Percentiles rank a stretch among this genome's conserved stretches.
Evolutionary conservation across 768 basidiomycete genomes (phyloP).

Genomic region (Suillus hirtellus): DNA sequence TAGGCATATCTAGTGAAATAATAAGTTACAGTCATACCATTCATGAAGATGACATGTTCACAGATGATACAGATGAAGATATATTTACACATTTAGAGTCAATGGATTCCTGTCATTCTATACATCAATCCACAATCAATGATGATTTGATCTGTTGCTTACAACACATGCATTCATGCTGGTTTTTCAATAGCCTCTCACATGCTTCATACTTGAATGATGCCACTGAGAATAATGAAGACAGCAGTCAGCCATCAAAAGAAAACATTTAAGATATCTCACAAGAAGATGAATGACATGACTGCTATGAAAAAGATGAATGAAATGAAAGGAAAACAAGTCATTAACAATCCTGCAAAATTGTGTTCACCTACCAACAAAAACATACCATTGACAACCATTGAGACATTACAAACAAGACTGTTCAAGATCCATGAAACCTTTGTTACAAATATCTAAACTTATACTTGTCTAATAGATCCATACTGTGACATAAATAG

Average conservation of each 20-base stretch:
- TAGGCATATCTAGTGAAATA: neutral
- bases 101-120: neutral
- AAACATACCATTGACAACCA: neutral
- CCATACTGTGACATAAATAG: neutral
- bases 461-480: neutral
- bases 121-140: neutral
- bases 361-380: too few relatives aligned
- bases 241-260: neutral
- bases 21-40: constrained; percentile 6
- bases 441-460: neutral
- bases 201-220: too few relatives aligned
- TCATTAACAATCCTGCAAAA: too few relatives aligned
- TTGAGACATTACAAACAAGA: neutral
- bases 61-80: constrained; percentile 9
- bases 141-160: neutral
- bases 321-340: neutral
- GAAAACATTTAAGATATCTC: neutral
- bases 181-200: neutral
- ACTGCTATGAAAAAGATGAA: neutral
- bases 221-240: too few relatives aligned
- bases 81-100: neutral
- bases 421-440: neutral
- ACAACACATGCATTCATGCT: neutral
- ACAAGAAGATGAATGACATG: neutral
- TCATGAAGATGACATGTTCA: constrained; percentile 33